Conservation (phyloP, 2,329 filamentous ascomycete species). For the Penicillium vulpinum region DNA sequence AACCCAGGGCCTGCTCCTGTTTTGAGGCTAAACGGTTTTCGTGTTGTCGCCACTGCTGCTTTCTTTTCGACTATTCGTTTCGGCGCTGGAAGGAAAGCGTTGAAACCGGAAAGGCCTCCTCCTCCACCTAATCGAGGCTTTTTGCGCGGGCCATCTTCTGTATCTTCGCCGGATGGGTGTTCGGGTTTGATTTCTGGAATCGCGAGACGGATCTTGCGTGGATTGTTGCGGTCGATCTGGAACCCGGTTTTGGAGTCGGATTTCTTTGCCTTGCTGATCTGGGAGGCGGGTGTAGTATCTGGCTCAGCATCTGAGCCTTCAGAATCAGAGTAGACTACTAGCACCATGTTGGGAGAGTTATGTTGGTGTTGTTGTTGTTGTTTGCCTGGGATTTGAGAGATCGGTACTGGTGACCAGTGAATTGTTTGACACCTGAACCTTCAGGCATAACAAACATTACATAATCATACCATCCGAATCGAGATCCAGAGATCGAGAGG, state of each 20-base stretch:
- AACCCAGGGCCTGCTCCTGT: constrained; percentile 84
- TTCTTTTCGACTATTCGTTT: constrained; percentile 55
- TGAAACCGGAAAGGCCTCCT: constrained; percentile 75
- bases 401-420: not conserved
- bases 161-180: constrained; percentile 33
- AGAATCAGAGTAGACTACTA: constrained; percentile 83
- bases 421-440: not conserved
- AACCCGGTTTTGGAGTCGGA: constrained; percentile 56
- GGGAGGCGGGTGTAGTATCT: constrained; percentile 30
- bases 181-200: constrained; percentile 60
- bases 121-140: constrained; percentile 66
- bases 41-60: constrained; percentile 43
- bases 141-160: constrained; percentile 64
- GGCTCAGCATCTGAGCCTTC: constrained; percentile 65
- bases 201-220: constrained; percentile 80
- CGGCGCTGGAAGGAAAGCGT: constrained; percentile 80
- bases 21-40: constrained; percentile 69
- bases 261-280: constrained; percentile 13
- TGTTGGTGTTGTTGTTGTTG: not conserved
- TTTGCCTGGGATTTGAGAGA: not conserved
- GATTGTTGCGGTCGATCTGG: constrained; percentile 76
- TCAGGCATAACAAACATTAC: not conserved
- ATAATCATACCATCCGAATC: not conserved
- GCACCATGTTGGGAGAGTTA: constrained; percentile 58
- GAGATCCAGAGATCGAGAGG: not conserved